Base-by-base conservation (phyloP, 257 asterid species). In the Rauvolfia tetraphylla region DNA sequence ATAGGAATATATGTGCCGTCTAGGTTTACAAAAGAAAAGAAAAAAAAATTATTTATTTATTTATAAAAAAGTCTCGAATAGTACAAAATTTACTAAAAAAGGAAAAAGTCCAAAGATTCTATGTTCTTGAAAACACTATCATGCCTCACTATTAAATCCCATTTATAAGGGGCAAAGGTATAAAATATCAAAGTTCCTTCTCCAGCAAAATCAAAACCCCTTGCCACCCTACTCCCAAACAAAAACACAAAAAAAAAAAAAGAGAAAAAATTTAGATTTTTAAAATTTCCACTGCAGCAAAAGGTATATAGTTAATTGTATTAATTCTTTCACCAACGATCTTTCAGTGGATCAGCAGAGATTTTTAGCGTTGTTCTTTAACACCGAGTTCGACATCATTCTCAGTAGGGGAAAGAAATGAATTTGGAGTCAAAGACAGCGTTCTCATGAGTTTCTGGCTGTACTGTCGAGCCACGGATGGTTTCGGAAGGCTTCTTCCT, bases 401-500 rank as follows among this genome's bases (percentile, higher is more conserved):
- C 27, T 31, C 51, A 59, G 68, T 23, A 3, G 51, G 9, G 56
- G 39, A 51, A 20, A 76, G 78, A 73, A 82, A 71, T 33, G 83
- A 87, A 71, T 73, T 33, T 44, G 87, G 79, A 79, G 62, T 80
- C 71, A 83, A 81, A 27, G 91, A 88, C 31, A 46, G 17, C 0
- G 87, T 80, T 74, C 84, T 88, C 33, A 31, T 69, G 38, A 86
- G 67, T 29, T 81, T 81, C 1, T 75, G 80, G 78, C 85, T 79
- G 11, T 88, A 88, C 1, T 88, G 84, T 59, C 85, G 79, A 62
- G 25, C 76, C n/a, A 29, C 1, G 0, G 82, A 67, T 70, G 87
- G 85, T 79, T 85, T 84, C 0, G 92, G 92, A 22, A 86, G 87
- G 79, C 89, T 89, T 66, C 2, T 61, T 41, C 80, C 86, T 81